Base-by-base conservation (phyloP, 2,329 filamentous ascomycete species). In the Cytospora mali region DNA sequence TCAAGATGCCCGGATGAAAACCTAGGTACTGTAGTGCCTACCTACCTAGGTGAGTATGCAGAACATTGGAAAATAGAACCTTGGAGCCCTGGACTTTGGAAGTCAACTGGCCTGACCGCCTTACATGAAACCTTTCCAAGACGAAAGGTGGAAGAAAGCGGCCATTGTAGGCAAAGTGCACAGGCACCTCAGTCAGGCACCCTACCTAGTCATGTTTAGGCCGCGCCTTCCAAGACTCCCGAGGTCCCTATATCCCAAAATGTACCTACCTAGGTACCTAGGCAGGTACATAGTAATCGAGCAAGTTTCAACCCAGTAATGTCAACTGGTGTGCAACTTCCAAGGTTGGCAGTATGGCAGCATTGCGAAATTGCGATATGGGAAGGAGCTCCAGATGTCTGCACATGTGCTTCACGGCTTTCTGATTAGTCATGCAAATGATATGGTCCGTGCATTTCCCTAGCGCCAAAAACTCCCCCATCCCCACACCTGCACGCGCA, bases 391-490 rank as follows among this genome's bases (percentile, higher is more conserved):
- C 16, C 18, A 9, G 35, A 21, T 9, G 42, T 10, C n/a, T 23
- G 42, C 9, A n/a, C n/a, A n/a, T n/a, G n/a, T 21, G 42, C n/a
- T 11, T 10, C 31, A 23, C 23, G 5, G 7, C 6, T 46, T 46
- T 3, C 42, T 23, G 42, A 46, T 46, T 46, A 46, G 42, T 46
- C 42, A 46, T 35, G 5, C 18, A 33, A 4, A 4, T n/a, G 9
- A 2, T 2, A 6, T 61, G 62, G 57, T 25, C 62, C 46, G 62
- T 64, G 57, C 62, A 3, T 10, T 21, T 13, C 10, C 6, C 28
- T 58, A 29, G 56, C 50, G 29, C 55, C 51, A 50, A 62, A 62
- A 62, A 31, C 23, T 23, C 56, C 56, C 53, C 57, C 42, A 33
- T 33, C 31, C 31, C 9, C 31, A 33, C 9, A 2, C 6, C n/a